Conservation (phyloP, 768 basidiomycete genomes). For the Rubroboletus pulcherrimus region DNA sequence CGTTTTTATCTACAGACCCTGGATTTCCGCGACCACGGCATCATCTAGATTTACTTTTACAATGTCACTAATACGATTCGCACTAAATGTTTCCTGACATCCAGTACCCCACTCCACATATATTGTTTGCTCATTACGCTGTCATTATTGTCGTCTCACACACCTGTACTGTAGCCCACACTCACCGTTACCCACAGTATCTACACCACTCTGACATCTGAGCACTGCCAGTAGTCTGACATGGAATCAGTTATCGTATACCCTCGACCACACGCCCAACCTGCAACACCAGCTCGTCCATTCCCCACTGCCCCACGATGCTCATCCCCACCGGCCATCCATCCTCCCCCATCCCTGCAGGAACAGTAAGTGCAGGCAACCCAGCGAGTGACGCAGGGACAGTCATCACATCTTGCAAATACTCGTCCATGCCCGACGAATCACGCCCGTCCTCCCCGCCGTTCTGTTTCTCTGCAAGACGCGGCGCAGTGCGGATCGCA, state of each 20-base stretch:
- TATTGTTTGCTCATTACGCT: conserved; percentile 14
- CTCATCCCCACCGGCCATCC: conserved; percentile 86
- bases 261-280: conserved; percentile 49
- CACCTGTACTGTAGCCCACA: conserved; percentile 21
- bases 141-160: conserved; percentile 8
- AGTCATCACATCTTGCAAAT: conserved; percentile 89
- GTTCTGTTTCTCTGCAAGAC: conserved; percentile 29
- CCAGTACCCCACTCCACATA: conserved; percentile 8
- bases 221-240: not conserved
- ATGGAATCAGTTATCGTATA: conserved; percentile 4
- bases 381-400: conserved; percentile 92
- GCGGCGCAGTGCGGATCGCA: conserved; percentile 81
- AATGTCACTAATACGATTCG: conserved; percentile 11
- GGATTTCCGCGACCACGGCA: not conserved
- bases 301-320: conserved; percentile 86
- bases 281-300: conserved; percentile 53
- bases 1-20: not conserved
- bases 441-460: not conserved
- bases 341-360: conserved; percentile 44
- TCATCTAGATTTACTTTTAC: conserved; percentile 16
- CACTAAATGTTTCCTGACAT: not conserved
- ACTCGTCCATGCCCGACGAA: conserved; percentile 46
- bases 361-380: conserved; percentile 77
- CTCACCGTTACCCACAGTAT: conserved; percentile 21
- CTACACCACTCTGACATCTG: conserved; percentile 21